These are phyloP conservation scores for Thermothielavioides terrestris DNA, from an alignment of 495 filamentous ascomycete genomes.

Conservation along the genomic window DNA sequence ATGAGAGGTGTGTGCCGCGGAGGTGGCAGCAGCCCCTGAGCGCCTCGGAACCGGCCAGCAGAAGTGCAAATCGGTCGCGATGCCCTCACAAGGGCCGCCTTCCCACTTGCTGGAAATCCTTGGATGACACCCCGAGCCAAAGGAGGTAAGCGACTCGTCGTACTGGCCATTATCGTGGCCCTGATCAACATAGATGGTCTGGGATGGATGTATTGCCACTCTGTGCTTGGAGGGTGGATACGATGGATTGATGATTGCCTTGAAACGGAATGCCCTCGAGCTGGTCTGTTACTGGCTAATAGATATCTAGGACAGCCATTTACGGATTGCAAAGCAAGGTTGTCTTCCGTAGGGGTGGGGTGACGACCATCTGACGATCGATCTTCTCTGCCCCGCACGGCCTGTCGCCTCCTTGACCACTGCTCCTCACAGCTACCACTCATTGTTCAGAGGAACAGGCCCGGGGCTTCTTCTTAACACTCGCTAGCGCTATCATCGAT, in stretches of 20 bases:
- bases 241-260: background rate
- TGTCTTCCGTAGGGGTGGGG: conserved; percentile 1
- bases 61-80: background rate
- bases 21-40: background rate
- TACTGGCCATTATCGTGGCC: background rate
- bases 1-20: background rate
- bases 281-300: background rate
- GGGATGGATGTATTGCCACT: background rate
- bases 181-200: background rate
- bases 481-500: too few relatives aligned
- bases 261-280: background rate
- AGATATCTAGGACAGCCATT: background rate
- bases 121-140: background rate
- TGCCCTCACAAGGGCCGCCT: background rate
- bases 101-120: background rate
- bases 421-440: too few relatives aligned
- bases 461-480: too few relatives aligned
- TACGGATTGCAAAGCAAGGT: background rate
- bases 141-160: background rate
- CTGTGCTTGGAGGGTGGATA: background rate
- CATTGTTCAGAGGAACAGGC: too few relatives aligned
- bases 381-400: conserved; percentile 5
- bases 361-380: conserved; percentile 12
- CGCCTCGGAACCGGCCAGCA: background rate
- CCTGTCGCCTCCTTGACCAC: background rate